Percentiles rank a stretch among this genome's conserved stretches.
Evolutionary conservation across 2,329 filamentous ascomycete species (phyloP).

Genomic region (Botryotinia globosa): DNA sequence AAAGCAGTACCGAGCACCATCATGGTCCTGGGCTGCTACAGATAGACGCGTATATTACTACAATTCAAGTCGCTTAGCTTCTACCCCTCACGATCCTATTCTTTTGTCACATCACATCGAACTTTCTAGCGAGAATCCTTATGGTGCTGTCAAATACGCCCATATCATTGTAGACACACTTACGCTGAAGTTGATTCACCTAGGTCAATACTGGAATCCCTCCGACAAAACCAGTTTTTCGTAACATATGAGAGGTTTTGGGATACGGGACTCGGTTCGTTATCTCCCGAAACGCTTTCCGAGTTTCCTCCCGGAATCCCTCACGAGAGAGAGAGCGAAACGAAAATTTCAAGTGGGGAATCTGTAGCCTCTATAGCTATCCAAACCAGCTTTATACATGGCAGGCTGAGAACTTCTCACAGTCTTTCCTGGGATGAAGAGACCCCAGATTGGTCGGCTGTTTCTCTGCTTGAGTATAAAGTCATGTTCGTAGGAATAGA

Average conservation of each 20-base stretch:
- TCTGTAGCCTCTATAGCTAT: too few relatives aligned
- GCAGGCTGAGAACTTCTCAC: background rate
- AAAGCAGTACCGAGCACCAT: background rate
- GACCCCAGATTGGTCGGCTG: rapidly evolving
- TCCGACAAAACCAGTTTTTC: background rate
- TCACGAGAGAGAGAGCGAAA: background rate
- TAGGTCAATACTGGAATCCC: background rate
- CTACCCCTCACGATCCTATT: background rate
- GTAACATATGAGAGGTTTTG: too few relatives aligned
- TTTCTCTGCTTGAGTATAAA: background rate
- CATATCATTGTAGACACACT: background rate
- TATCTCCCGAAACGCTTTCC: too few relatives aligned
- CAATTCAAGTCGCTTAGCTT: background rate
- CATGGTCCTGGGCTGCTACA: background rate
- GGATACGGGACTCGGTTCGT: background rate
- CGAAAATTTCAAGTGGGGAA: too few relatives aligned
- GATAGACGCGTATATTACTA: too few relatives aligned
- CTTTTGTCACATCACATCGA: background rate
- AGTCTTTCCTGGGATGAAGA: rapidly evolving
- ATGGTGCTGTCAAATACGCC: background rate
- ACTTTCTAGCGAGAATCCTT: background rate
- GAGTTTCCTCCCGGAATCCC: too few relatives aligned
- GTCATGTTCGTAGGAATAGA: background rate
- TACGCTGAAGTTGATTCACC: background rate
- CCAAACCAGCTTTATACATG: rapidly evolving